These are phyloP conservation scores for Cudoniella acicularis DNA, from an alignment of 495 filamentous ascomycete genomes.

Conservation along the genomic window DNA sequence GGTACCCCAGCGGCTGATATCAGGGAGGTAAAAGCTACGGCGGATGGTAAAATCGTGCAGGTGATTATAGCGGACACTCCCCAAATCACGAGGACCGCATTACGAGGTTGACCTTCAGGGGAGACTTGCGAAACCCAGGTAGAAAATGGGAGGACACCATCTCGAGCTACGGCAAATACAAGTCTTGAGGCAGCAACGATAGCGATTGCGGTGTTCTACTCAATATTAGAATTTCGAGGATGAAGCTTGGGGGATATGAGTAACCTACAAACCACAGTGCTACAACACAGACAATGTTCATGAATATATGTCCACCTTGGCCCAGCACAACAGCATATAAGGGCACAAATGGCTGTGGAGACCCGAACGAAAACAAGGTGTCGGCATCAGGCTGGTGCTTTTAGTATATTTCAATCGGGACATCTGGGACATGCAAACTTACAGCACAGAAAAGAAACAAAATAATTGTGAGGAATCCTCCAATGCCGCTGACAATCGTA, in stretches of 20 bases:
- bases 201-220: constrained; percentile 36
- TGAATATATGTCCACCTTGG: constrained; percentile 33
- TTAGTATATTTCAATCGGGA: constrained; percentile 18
- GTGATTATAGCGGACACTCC: constrained; percentile 31
- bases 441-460: constrained; percentile 54
- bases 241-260: neutral
- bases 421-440: no score
- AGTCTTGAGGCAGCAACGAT: constrained; percentile 36
- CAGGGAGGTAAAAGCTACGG: constrained; percentile 33
- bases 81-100: constrained; percentile 35
- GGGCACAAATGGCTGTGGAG: constrained; percentile 38
- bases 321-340: constrained; percentile 36
- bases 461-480: constrained; percentile 48
- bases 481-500: constrained; percentile 39
- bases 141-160: constrained; percentile 36
- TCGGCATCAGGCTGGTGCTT: neutral
- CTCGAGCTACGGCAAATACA: constrained; percentile 37
- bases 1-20: constrained; percentile 35
- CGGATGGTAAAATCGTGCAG: constrained; percentile 35
- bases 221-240: neutral
- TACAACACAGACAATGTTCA: constrained; percentile 35
- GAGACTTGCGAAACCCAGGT: constrained; percentile 32
- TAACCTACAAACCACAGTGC: neutral
- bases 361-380: constrained; percentile 5
- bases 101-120: constrained; percentile 34